A percentile compares a stretch with the other conserved stretches of the same genome.
Conservation (phyloP, 2,329 filamentous ascomycete species). For the Leptographium galeiforme region DNA sequence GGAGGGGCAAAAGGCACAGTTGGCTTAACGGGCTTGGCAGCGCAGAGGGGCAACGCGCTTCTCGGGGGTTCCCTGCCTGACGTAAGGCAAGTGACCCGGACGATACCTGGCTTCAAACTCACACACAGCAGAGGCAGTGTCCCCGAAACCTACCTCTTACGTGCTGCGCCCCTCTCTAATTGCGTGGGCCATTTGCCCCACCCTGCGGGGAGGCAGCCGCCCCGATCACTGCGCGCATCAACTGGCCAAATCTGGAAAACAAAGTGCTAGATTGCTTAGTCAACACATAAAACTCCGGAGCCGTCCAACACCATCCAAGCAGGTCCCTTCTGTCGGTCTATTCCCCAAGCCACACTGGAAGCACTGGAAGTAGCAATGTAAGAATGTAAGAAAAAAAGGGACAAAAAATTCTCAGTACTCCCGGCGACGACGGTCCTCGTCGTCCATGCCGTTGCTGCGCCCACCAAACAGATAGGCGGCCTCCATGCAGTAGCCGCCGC, state of each 20-base stretch:
- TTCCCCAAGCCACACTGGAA: background rate
- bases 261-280: background rate
- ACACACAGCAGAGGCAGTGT: too few relatives aligned
- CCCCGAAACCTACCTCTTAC: too few relatives aligned
- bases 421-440: slow-evolving; percentile 4
- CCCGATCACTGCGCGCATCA: too few relatives aligned
- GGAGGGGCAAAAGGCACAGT: background rate
- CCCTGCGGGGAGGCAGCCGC: background rate
- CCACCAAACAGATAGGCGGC: slow-evolving; percentile 80
- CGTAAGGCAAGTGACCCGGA: too few relatives aligned
- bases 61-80: too few relatives aligned
- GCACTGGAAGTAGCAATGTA: background rate
- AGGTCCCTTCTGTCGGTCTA: too few relatives aligned
- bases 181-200: background rate
- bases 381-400: background rate
- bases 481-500: slow-evolving; percentile 77
- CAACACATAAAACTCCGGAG: background rate
- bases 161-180: background rate
- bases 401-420: background rate
- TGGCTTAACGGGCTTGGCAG: too few relatives aligned
- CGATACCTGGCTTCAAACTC: too few relatives aligned
- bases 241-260: background rate
- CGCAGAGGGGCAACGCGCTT: too few relatives aligned
- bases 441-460: slow-evolving; percentile 14
- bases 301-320: too few relatives aligned